These are phyloP conservation scores for Colletotrichum musae DNA, from an alignment of 2,329 filamentous ascomycete genomes.

Conservation along the genomic window DNA sequence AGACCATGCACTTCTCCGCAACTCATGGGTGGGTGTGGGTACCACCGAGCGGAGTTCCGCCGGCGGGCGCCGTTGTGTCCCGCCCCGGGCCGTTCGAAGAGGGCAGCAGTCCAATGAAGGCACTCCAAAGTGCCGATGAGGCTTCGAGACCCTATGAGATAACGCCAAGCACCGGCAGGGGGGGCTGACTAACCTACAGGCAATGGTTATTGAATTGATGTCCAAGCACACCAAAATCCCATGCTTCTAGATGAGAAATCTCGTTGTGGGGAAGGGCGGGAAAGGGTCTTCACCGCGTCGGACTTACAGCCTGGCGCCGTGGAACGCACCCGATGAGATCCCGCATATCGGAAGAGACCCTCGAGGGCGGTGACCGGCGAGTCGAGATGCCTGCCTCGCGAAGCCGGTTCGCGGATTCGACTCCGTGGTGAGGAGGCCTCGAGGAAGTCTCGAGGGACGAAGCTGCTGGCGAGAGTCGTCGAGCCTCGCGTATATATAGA, in stretches of 20 bases:
- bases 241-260: conserved; percentile 26
- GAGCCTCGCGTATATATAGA: conserved; percentile 23
- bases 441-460: too few relatives aligned
- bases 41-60: conserved; percentile 30
- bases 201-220: conserved; percentile 5
- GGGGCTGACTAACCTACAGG: conserved; percentile 31
- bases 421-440: background rate
- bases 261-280: background rate
- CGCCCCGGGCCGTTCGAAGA: conserved; percentile 12
- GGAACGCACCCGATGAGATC: background rate
- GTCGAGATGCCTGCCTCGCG: background rate
- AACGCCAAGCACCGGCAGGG: conserved; percentile 1
- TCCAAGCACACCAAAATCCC: background rate
- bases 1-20: conserved; percentile 8
- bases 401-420: conserved; percentile 8
- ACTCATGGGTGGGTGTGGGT: conserved; percentile 2
- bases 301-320: background rate
- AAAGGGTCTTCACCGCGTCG: background rate
- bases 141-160: background rate
- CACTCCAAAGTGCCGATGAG: background rate
- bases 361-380: background rate
- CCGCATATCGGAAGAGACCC: background rate
- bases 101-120: conserved; percentile 13
- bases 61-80: background rate
- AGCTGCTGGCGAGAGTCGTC: background rate